Conservation (phyloP, 75 land plant species). For the Cunninghamia lanceolata region DNA sequence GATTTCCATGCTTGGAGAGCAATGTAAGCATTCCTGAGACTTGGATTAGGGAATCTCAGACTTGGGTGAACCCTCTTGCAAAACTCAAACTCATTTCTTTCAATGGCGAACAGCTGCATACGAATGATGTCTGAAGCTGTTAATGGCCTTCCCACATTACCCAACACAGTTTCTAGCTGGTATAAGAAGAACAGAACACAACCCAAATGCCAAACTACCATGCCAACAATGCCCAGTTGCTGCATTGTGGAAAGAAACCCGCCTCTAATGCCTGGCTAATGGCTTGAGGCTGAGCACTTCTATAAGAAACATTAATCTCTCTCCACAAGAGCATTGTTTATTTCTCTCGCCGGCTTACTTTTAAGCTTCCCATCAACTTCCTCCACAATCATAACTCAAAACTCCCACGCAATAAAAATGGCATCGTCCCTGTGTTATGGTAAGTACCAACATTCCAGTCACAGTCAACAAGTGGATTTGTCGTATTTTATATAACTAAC, state of each 20-base stretch:
- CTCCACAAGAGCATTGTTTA: not conserved
- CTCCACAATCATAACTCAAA: not conserved
- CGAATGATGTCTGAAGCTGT: not conserved
- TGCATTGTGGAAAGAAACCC: constrained; percentile 2
- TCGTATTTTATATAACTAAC: not conserved
- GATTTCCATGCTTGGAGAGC: constrained; percentile 84
- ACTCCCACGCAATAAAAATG: too few species aligned
- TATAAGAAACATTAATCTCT: not conserved
- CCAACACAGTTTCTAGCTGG: not conserved
- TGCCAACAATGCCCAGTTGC: not conserved
- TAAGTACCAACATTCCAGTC: not conserved
- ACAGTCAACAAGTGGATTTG: not conserved
- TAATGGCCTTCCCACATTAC: not conserved
- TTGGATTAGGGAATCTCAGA: constrained; percentile 41
- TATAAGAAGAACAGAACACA: not conserved
- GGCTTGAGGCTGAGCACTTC: not conserved
- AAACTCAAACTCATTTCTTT: not conserved
- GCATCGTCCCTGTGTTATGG: too few species aligned
- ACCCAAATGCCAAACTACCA: not conserved
- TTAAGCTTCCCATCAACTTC: not conserved
- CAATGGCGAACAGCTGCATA: not conserved
- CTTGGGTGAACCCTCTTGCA: not conserved
- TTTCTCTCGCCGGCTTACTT: not conserved
- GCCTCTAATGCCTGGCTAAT: not conserved
- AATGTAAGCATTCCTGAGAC: constrained; percentile 53